Evolutionary conservation across 1,139 yeast genomes (phyloP), one percentile per base, ranked within the genome.

Genomic region (Saccharomyces hybrid): DNA sequence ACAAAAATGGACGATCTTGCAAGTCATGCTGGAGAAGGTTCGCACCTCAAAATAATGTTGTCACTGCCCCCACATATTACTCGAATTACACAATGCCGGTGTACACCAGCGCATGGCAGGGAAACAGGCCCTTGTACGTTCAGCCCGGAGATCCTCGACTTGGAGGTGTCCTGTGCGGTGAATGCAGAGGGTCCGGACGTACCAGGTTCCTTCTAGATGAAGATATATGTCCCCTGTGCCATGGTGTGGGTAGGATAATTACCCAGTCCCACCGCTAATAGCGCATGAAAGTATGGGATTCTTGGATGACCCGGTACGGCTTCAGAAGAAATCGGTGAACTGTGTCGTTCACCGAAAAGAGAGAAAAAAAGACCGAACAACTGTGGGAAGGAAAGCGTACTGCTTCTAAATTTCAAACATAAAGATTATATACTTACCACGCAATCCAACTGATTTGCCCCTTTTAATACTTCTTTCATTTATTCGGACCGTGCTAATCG

Each of bases 101-200:
- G 5, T 14, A 9, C 13, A 23, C 28, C 32, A 41, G 28, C 51
- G 16, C 42, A 34, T 34, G 42, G 42, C 42, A 14, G 23, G 19
- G 27, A 3, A 47, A 51, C 26, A 34, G 54, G n/a, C 62, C 62
- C 1, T 16, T 79, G 9, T 72, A 81, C 34, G 86, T 87, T 1
- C 70, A 66, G 8, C 96, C 96, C 0, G 96, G 96, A 1, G 96
- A 89, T 61, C 95, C 96, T 0, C 69, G 91, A 26, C 73, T 88
- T 13, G 97, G 97, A 0, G 97, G 97, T 1, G 69, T 76, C 1
- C 63, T 85, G 4, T 90, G 97, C 71, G 91, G 91, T 0, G 71
- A 82, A 53, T 90, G 97, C 64, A 69, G 89, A 51, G 96, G 96
- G 1, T 59, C 78, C 0, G 96, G 97, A 0, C 61, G 77, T 56